Evolutionary conservation across 768 basidiomycete species (phyloP).

Genomic region (Collybiopsis luxurians): DNA sequence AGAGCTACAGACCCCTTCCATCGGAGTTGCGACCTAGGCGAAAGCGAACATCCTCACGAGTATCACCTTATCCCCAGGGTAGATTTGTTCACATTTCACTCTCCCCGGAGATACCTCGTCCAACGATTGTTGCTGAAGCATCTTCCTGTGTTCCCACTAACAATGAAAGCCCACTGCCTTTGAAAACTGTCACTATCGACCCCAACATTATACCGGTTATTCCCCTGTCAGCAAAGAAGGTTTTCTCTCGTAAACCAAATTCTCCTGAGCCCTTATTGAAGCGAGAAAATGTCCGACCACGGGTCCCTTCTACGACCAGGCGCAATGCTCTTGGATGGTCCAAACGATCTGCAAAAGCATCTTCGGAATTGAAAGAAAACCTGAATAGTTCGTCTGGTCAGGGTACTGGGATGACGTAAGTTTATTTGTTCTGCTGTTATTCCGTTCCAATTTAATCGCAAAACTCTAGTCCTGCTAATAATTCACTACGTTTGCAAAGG

Average conservation of each 20-base stretch:
- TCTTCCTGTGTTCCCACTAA: slow-evolving; percentile 12
- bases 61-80: slow-evolving; percentile 67
- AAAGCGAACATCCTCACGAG: slow-evolving; percentile 67
- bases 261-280: slow-evolving; percentile 11
- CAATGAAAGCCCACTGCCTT: slow-evolving; percentile 19
- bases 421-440: slow-evolving; percentile 17
- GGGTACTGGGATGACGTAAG: slow-evolving; percentile 53
- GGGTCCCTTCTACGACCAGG: slow-evolving; percentile 53
- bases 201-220: slow-evolving; percentile 33
- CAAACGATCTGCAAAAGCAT: slow-evolving; percentile 54
- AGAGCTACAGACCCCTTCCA: slow-evolving; percentile 72
- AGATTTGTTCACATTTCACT: slow-evolving; percentile 43
- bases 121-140: slow-evolving; percentile 18
- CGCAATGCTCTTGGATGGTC: slow-evolving; percentile 61
- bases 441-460: too few species aligned
- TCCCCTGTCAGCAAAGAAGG: slow-evolving; percentile 37
- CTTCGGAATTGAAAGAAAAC: slow-evolving; percentile 57
- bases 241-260: slow-evolving; percentile 22
- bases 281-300: slow-evolving; percentile 33
- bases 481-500: slow-evolving; percentile 44
- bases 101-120: slow-evolving; percentile 39
- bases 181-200: slow-evolving; percentile 46
- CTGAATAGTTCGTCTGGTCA: slow-evolving; percentile 22
- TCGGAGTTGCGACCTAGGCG: slow-evolving; percentile 63
- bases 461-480: slow-evolving; percentile 40